Evolutionary conservation across 1,284 basidiomycete genomes (phyloP), one percentile per base, ranked within the genome.

Genomic region (Chalciporus sp.): DNA sequence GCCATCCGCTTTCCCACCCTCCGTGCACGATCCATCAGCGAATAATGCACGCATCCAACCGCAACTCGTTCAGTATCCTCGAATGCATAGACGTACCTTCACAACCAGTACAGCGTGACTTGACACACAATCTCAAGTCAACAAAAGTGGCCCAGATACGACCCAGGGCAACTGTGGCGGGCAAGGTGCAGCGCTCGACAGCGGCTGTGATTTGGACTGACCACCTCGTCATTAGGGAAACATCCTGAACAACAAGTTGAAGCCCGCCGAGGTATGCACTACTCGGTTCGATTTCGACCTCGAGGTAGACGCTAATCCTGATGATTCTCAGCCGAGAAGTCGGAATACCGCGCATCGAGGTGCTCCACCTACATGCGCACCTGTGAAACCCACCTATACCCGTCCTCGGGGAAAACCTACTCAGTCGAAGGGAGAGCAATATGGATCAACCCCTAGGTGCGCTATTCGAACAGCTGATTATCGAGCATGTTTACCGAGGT

Each of bases 21-120:
- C 31, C n/a, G 37, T 28, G 46, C 35, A 19, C 20, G 37, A 51
- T 4, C 6, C 28, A 29, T 27, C 52, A 23, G 65, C 63, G 62
- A 10, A 28, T 31, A 6, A 23, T 46, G 42, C 7, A 27, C 23
- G 8, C 23, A 2, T 3, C n/a, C 7, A n/a, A 33, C 26, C 8
- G 9, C 10, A 65, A 59, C n/a, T 0, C 4, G 8, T 62, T 59
- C 45, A 27, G 28, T 46, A 0, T 37, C 2, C 55, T 59, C 27
- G 51, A 40, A 10, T 16, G 27, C 1, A 41, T 47, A 27, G 19
- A 45, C 47, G 1, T 7, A 4, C 10, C 11, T 1, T 9, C 35
- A 4, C 46, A 47, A 35, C 12, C 12, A 26, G n/a, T 39, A 17
- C 35, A 23, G n/a, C 31, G 44, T 5, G 51, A 54, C 9, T 4